Evolutionary conservation across 176 grass and related monocot species (phyloP).

Genomic region (Musa troglodytarum): DNA sequence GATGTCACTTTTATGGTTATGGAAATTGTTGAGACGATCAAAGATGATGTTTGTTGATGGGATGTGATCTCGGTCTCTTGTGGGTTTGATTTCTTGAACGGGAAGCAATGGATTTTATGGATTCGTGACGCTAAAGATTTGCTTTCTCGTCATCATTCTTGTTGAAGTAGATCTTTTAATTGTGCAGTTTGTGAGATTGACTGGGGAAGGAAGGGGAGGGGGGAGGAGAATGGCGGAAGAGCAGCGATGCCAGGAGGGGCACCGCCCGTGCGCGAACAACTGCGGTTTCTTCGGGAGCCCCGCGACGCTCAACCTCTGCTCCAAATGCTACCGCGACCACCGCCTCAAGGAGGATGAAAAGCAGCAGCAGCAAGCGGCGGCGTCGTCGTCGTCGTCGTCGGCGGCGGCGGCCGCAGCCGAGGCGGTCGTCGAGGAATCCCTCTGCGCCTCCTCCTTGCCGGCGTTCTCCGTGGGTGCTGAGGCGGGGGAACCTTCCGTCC

Average conservation of each 20-base stretch:
- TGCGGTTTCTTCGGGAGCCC: constrained; percentile 1
- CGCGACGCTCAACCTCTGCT: constrained; percentile 1
- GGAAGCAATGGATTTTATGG: too few species aligned
- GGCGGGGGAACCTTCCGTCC: too few species aligned
- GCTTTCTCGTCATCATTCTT: too few species aligned
- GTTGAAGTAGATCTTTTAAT: too few species aligned
- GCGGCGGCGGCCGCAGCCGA: not conserved
- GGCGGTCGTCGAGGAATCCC: not conserved
- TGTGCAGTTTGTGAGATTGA: not conserved
- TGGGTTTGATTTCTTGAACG: too few species aligned
- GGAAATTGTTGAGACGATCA: too few species aligned
- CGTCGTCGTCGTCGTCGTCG: not conserved
- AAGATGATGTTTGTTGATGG: too few species aligned
- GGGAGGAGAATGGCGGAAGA: constrained; percentile 7
- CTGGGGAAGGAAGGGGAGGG: not conserved
- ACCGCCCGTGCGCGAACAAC: constrained; percentile 5
- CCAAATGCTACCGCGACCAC: constrained; percentile 5
- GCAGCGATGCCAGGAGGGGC: not conserved
- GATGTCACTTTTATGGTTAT: too few species aligned
- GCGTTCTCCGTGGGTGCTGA: too few species aligned
- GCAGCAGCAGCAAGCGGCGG: not conserved
- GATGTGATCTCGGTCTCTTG: too few species aligned
- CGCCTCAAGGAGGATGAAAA: not conserved
- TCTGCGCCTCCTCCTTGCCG: too few species aligned
- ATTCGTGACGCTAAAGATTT: too few species aligned